phyloP scores from a whole-genome alignment of 2,329 filamentous ascomycete species.

The Stachybotrys echinatus region DNA sequence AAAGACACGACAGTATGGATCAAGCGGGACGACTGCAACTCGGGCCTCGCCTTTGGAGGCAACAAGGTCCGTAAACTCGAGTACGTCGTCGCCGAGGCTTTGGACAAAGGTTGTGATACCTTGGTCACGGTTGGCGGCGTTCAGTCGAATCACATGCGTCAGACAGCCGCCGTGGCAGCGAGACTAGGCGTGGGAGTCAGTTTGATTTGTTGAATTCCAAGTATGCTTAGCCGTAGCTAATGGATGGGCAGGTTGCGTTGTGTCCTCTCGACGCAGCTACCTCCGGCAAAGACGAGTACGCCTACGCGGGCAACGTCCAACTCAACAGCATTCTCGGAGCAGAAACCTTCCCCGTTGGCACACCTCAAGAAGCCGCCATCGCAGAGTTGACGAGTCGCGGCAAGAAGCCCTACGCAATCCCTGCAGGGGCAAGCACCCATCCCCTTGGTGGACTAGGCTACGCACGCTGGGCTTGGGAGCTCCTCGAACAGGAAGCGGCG shows the following conservation, averaged over 20 bases:
- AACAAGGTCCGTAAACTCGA: conserved; percentile 7
- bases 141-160: conserved; percentile 5
- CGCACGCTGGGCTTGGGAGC: conserved; percentile 59
- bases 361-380: neutral
- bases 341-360: conserved; percentile 6
- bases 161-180: conserved; percentile 3
- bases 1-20: neutral
- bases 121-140: conserved; percentile 4
- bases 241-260: conserved; percentile 6
- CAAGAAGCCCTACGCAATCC: conserved; percentile 55
- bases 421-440: conserved; percentile 59
- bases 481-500: conserved; percentile 50
- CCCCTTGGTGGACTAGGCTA: conserved; percentile 61
- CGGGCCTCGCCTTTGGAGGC: conserved; percentile 3
- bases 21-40: conserved; percentile 4
- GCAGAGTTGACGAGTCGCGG: neutral
- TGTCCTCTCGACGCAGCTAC: conserved; percentile 2
- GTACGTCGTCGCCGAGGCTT: conserved; percentile 4
- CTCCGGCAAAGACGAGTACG: conserved; percentile 3
- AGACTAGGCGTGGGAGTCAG: neutral
- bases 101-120: neutral
- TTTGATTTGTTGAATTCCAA: neutral
- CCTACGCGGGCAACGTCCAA: conserved; percentile 11
- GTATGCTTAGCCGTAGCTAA: neutral
- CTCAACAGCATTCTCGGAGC: conserved; percentile 12